Base-by-base conservation (phyloP, 176 grass and related monocot genomes). In the Dactylis glomerata region DNA sequence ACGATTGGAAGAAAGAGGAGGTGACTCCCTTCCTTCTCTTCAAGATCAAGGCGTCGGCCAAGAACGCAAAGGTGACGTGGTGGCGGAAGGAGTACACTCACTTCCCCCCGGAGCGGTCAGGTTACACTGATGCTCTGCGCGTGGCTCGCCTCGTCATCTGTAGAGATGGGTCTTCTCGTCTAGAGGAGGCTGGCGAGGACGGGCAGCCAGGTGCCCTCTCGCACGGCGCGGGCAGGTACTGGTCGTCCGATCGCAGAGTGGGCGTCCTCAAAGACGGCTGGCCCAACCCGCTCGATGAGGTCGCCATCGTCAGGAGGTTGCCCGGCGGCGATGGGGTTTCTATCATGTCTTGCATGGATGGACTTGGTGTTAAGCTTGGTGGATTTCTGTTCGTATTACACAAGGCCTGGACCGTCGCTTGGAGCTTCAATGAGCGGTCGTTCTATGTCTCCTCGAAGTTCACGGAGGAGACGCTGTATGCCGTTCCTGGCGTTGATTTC, bases 21-120 rank as follows among this genome's bases (percentile, higher is more conserved):
- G 68, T 9, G n/a, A 45, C 8, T n/a, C 6, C n/a, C 38, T 71
- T 71, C 68, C 68, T 45, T 71, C 68, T 71, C 68, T 71, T 71
- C 68, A 71, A 71, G 68, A 71, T 71, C 68, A 71, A 71, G 68
- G 68, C 68, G 10, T 71, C 38, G 0, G 68, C 68, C n/a, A 71
- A 7, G 68, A 70, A 8, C 23, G 68, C 68, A 2, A 70, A 70
- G 68, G 37, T 70, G 37, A 42, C 68, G 5, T 70, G 68, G 68
- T 71, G 68, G 68, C 68, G 38, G n/a, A 71, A 71, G 68, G 13
- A 71, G 38, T 71, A 71, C 12, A 5, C 5, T 12, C 68, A 71
- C 41, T 71, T 45, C 2, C 68, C 68, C 5, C n/a, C 68, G 38
- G 68, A 71, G 40, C 68, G 68, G 11, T 1, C 38, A 44, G 68